Conservation (phyloP, 2,329 filamentous ascomycete genomes). For the Raffaelea deltoideospora region DNA sequence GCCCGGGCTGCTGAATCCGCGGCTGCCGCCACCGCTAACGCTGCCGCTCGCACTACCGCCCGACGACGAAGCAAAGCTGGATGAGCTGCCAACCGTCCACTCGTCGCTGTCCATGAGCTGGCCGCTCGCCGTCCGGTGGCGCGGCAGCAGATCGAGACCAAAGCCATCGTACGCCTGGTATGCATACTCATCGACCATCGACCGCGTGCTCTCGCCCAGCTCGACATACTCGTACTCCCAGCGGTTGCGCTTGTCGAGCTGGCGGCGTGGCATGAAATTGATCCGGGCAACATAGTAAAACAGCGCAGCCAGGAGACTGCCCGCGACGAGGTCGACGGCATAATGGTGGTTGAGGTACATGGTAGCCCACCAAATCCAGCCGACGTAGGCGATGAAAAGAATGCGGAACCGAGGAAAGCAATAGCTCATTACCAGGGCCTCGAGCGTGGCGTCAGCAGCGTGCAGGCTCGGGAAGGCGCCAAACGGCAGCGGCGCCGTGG, state of each 20-base stretch:
- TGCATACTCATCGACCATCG: slow-evolving; percentile 26
- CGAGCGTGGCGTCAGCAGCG: slow-evolving; percentile 74
- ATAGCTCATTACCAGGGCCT: slow-evolving; percentile 85
- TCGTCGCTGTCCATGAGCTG: slow-evolving; percentile 55
- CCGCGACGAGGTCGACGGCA: slow-evolving; percentile 78
- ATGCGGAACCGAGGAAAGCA: slow-evolving; percentile 73
- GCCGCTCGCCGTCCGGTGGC: slow-evolving; percentile 3
- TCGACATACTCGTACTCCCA: slow-evolving; percentile 97
- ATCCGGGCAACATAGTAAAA: slow-evolving; percentile 73
- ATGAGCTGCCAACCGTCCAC: slow-evolving; percentile 79
- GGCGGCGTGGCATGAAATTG: slow-evolving; percentile 67
- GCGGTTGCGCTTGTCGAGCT: slow-evolving; percentile 70
- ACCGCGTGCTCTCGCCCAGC: slow-evolving; percentile 43
- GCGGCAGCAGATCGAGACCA: slow-evolving; percentile 28
- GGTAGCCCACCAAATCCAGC: slow-evolving; percentile 97
- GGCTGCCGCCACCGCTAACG: slow-evolving; percentile 24
- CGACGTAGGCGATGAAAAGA: slow-evolving; percentile 67
- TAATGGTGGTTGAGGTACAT: slow-evolving; percentile 99
- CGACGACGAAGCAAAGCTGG: slow-evolving; percentile 39
- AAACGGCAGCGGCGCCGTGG: slow-evolving; percentile 79
- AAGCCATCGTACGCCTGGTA: slow-evolving; percentile 29
- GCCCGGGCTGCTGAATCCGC: slow-evolving; percentile 32
- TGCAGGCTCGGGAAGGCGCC: slow-evolving; percentile 91
- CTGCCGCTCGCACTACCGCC: slow-evolving; percentile 21
- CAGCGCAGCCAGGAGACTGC: slow-evolving; percentile 61